Evolutionary conservation across 108 stramenopile genomes (phyloP).

Genomic region (Discostella stelligeroides): DNA sequence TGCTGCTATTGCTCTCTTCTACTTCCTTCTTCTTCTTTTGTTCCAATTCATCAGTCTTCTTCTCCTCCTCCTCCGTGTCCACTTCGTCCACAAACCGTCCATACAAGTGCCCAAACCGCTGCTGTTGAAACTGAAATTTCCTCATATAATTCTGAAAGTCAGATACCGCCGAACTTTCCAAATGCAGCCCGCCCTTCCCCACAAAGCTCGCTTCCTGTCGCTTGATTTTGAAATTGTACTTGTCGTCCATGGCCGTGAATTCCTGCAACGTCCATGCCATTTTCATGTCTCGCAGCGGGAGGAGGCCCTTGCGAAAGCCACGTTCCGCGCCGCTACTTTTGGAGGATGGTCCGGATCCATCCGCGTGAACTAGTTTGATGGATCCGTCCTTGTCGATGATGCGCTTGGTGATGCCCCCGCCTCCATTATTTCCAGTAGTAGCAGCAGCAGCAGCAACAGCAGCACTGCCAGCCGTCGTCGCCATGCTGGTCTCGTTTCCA

Average conservation of each 20-base stretch:
- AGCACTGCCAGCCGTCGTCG: constrained; percentile 2
- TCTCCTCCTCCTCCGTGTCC: constrained; percentile 35
- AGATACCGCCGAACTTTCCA: constrained; percentile 70
- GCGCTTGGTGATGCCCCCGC: constrained; percentile 61
- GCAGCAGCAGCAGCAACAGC: no score
- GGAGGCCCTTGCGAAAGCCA: constrained; percentile 92
- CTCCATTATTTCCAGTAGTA: no score
- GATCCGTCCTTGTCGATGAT: constrained; percentile 82
- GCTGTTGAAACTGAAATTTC: constrained; percentile 85
- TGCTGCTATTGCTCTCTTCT: constrained; percentile 19
- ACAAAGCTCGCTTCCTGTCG: constrained; percentile 82
- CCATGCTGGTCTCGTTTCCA: background rate
- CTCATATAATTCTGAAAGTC: constrained; percentile 85
- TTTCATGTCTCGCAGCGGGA: constrained; percentile 94
- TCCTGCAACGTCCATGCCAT: constrained; percentile 97
- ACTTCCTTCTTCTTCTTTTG: constrained; percentile 30
- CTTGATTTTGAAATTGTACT: constrained; percentile 92
- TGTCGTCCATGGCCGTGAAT: constrained; percentile 92
- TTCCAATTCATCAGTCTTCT: constrained; percentile 16
- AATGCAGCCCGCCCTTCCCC: constrained; percentile 51
- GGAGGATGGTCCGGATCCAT: constrained; percentile 34
- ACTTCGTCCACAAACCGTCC: constrained; percentile 80
- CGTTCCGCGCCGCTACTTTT: constrained; percentile 20
- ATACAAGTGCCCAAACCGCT: constrained; percentile 91
- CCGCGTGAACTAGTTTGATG: constrained; percentile 74